Percentiles rank a stretch among this genome's conserved stretches.
These are phyloP conservation scores for Heimioporus retisporus DNA, from an alignment of 1,284 basidiomycete genomes.

Conservation along the genomic window DNA sequence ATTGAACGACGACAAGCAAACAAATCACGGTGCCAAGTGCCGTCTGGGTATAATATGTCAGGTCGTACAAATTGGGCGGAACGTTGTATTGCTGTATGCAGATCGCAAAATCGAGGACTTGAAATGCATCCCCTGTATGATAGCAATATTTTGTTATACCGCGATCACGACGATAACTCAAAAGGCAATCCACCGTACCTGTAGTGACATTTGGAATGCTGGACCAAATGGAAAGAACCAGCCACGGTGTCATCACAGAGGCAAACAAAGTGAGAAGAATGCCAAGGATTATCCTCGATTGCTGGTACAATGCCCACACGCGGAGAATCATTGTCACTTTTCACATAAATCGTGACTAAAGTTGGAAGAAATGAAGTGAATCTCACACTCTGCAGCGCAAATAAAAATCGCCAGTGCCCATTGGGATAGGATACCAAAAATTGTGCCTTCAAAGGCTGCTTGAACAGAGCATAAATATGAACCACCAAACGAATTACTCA, in stretches of 20 bases:
- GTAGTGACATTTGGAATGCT: too few species aligned
- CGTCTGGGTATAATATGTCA: neutral
- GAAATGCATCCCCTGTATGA: too few species aligned
- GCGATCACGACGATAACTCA: too few species aligned
- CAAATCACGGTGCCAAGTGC: neutral
- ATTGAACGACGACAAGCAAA: neutral
- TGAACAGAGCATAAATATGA: too few species aligned
- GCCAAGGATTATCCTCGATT: too few species aligned
- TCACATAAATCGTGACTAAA: neutral
- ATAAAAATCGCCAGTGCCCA: neutral
- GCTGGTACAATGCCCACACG: neutral
- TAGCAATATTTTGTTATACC: too few species aligned
- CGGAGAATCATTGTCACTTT: neutral
- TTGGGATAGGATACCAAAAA: neutral
- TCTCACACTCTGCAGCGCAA: neutral
- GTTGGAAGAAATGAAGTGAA: neutral
- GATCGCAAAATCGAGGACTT: neutral
- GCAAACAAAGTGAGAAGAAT: too few species aligned
- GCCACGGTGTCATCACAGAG: too few species aligned
- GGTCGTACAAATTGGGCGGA: neutral
- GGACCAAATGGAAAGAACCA: too few species aligned
- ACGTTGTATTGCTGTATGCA: neutral
- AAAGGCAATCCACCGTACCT: too few species aligned
- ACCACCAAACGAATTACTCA: neutral
- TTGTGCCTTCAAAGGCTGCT: neutral